A percentile compares a stretch with the other conserved stretches of the same genome.
These are phyloP conservation scores for Vigna nakashimae DNA, from an alignment of 306 rosid species.

Conservation along the genomic window DNA sequence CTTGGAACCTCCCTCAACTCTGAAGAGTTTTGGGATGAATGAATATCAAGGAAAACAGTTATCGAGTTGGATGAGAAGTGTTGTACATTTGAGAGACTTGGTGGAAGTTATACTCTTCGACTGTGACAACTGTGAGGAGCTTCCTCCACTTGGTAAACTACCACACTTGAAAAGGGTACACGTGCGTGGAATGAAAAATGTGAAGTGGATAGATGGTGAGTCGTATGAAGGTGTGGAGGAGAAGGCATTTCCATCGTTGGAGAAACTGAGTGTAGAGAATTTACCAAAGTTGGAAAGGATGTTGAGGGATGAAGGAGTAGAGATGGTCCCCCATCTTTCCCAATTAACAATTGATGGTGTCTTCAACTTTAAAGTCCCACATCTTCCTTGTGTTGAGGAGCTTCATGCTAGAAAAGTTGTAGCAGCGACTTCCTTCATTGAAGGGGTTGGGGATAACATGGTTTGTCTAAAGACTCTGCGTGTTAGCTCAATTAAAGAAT, in stretches of 20 bases:
- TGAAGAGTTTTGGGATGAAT: background rate
- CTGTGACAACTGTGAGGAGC: background rate
- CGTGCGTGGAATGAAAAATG: background rate
- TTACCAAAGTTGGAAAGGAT: slow-evolving; percentile 33
- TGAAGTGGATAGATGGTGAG: slow-evolving; percentile 12
- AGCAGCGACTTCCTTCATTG: background rate
- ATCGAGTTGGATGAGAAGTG: background rate
- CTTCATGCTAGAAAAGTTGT: background rate
- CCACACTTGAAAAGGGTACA: background rate
- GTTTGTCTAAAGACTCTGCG: background rate
- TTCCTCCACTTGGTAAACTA: slow-evolving; percentile 35
- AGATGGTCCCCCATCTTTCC: too few species aligned
- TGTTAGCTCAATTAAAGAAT: background rate
- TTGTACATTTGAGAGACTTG: background rate
- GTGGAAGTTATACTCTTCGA: background rate
- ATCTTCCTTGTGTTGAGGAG: background rate
- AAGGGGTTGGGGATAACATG: background rate
- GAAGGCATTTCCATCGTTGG: slow-evolving; percentile 33
- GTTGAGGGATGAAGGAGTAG: background rate
- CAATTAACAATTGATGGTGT: too few species aligned
- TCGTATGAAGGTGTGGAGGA: background rate
- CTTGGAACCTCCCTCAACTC: slow-evolving; percentile 1
- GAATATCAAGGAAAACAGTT: background rate
- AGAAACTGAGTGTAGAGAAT: background rate
- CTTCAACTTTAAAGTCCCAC: too few species aligned